A percentile compares a stretch with the other conserved stretches of the same genome.
Evolutionary conservation across 2,329 filamentous ascomycete genomes (phyloP).

Genomic region (Aspergillus novoparasiticus): DNA sequence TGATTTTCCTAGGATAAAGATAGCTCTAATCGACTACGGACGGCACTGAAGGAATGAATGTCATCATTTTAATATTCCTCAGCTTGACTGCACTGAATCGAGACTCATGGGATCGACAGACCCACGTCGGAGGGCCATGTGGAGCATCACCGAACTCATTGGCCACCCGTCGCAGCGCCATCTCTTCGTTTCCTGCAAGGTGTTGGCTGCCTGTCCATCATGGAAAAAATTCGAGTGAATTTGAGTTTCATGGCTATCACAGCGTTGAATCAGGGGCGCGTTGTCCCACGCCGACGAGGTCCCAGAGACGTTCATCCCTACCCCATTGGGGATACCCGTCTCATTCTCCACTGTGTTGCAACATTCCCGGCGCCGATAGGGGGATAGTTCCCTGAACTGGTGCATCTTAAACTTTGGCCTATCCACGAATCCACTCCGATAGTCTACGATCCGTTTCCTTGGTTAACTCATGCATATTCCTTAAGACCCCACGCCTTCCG

Average conservation of each 20-base stretch:
- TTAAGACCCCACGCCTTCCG: slow-evolving; percentile 5
- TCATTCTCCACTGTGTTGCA: not conserved
- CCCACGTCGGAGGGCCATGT: not conserved
- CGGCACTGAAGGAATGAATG: not conserved
- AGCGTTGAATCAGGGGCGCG: not conserved
- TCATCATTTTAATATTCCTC: not conserved
- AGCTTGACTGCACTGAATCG: not conserved
- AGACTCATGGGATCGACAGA: slow-evolving; percentile 5
- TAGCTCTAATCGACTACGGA: not conserved
- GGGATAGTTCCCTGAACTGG: not conserved
- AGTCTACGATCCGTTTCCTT: slow-evolving; percentile 3
- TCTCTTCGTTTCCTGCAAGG: not conserved
- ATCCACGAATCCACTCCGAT: not conserved
- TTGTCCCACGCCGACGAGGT: not conserved
- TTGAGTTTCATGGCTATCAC: not conserved
- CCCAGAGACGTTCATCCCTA: not conserved
- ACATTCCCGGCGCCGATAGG: not conserved
- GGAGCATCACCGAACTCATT: not conserved
- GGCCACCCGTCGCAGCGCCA: not conserved
- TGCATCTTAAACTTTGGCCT: slow-evolving; percentile 1
- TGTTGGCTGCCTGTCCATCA: not conserved
- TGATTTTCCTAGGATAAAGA: not conserved
- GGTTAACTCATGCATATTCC: not conserved
- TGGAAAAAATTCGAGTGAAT: not conserved
- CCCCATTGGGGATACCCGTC: not conserved